Evolutionary conservation across 108 stramenopile genomes (phyloP), one percentile per base, ranked within the genome.

Genomic region (Conticribra guillardii): DNA sequence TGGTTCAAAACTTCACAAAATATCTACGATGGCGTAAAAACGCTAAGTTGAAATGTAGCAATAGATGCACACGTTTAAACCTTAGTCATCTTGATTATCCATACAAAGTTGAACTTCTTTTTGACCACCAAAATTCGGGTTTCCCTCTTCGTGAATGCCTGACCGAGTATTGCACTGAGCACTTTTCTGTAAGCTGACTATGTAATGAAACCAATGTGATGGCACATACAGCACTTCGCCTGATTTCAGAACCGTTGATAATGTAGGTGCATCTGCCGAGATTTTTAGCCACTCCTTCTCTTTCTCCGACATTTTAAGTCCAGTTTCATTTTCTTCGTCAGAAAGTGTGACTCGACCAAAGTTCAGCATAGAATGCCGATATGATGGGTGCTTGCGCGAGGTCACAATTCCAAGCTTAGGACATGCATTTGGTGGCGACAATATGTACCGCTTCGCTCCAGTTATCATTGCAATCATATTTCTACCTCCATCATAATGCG

Each of bases 401-500:
- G 81, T 79, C 29, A 96, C 87, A 59, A 97, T 82, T 19, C 89
- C 93, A 24, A 97, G 83, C 59, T 87, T 79, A 0, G 89, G 60
- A 69, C 96, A 97, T 24, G 85, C 80, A 9, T 58, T 62, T 30
- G 97, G 96, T 9, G 96, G 96, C 51, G 84, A 89, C 26, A 98
- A 32, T 47, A 98, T 88, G 71, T 98, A 98, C 11, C 97, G 89
- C 64, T 98, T 98, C 9, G 91, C 93, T 11, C 97, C 97, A 14
- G 81, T 89, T 21, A 98, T 69, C 96, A 98, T 98, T 37, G 89
- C 88, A 27, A 98, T 73, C 92, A 97, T 95, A 60, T 98, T 98
- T 21, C 87, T 74, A 0, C 96, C 96, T 16, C 75, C 83, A 72
- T 98, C 97, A 80, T 92, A 97, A 69, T 98, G 97, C n/a, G 89